phyloP scores from a whole-genome alignment of 768 basidiomycete species.

The Suillus variegatus region DNA sequence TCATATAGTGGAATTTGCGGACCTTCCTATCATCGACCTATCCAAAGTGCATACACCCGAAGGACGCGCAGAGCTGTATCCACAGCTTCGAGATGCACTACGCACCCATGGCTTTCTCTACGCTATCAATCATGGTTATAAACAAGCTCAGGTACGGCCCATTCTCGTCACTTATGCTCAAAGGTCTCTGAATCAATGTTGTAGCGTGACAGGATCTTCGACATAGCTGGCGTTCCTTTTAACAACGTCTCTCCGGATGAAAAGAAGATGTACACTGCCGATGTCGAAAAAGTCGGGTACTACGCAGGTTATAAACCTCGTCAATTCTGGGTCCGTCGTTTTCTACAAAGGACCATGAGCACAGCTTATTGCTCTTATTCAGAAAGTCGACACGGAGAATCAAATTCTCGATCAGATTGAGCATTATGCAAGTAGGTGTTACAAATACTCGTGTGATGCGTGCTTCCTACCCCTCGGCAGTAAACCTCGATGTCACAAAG shows the following conservation, averaged over 20 bases:
- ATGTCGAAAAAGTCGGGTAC: slow-evolving; percentile 43
- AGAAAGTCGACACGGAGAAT: slow-evolving; percentile 36
- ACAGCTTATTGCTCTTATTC: background rate
- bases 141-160: slow-evolving; percentile 35
- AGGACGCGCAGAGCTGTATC: slow-evolving; percentile 31
- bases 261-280: slow-evolving; percentile 36
- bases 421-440: slow-evolving; percentile 30
- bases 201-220: slow-evolving; percentile 43
- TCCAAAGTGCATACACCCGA: slow-evolving; percentile 32
- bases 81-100: slow-evolving; percentile 34
- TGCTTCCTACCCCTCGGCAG: slow-evolving; percentile 12
- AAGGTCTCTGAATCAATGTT: background rate
- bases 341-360: background rate
- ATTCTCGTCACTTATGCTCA: background rate
- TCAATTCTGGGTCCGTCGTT: slow-evolving; percentile 48
- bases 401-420: slow-evolving; percentile 37
- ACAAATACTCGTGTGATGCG: background rate
- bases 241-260: slow-evolving; percentile 36
- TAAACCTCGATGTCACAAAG: slow-evolving; percentile 28
- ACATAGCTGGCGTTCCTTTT: slow-evolving; percentile 44
- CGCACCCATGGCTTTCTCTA: slow-evolving; percentile 45
- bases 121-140: slow-evolving; percentile 49
- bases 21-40: slow-evolving; percentile 36
- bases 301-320: slow-evolving; percentile 59
- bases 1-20: slow-evolving; percentile 36